Base-by-base conservation (phyloP, 768 basidiomycete genomes). In the Mycena vitilis region DNA sequence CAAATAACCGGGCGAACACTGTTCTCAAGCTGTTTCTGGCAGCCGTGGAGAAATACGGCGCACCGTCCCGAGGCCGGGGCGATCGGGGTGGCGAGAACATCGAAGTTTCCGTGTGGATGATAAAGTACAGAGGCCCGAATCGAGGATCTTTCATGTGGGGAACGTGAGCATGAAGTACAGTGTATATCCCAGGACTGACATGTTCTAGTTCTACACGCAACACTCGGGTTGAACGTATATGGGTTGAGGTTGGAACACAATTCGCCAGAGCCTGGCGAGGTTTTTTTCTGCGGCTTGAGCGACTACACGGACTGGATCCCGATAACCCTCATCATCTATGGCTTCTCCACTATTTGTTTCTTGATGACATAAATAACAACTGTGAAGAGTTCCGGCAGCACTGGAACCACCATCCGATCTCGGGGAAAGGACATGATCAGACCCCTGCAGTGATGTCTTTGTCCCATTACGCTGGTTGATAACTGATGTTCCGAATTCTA, bases 371-470 rank as follows among this genome's bases (percentile, higher is more conserved):
- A 11, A 55, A 55, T 20, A 34, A 30, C 8, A 37, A 55, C 16
- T 55, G 54, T 15, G 4, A 55, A 2, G 54, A 55, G 5, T 55
- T 55, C 15, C 54, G 34, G 13, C 7, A 11, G 4, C 5, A 55
- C 5, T 55, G 54, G 54, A 55, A 55, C 37, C 18, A 34, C 10
- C 54, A 55, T 23, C 54, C 54, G 20, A 30, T 55, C n/a, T 20
- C 20, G 2, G 54, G 54, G 1, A 61, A 48, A 23, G 70, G 60
- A 8, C 57, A 73, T 13, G 63, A 58, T 37, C 56, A 58, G n/a
- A 58, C 56, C 12, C 55, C 55, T 7, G 12, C 13, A 36, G 55
- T 56, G 23, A 38, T 36, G 13, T 48, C 30, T 30, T 30, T 30
- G 30, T 30, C 30, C 30, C 30, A 30, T 2, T 30, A 30, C 30